Conservation (phyloP, 257 asterid species). For the Primulina tabacum region DNA sequence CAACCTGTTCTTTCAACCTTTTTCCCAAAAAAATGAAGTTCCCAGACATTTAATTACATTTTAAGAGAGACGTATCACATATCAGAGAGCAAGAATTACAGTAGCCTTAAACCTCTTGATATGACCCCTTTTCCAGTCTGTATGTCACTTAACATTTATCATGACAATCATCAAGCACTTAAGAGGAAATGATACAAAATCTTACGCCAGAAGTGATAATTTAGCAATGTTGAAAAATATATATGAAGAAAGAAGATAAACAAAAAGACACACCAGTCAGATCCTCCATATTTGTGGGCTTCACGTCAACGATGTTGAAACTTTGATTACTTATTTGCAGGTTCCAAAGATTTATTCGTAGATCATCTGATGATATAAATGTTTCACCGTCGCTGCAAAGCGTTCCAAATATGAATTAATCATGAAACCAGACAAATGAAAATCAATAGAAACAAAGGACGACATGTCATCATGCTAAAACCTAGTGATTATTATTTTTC, state of each 20-base stretch:
- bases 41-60: slow-evolving; percentile 12
- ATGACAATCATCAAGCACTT: slow-evolving; percentile 11
- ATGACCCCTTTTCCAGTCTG: slow-evolving; percentile 2
- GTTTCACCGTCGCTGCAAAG: slow-evolving; percentile 82
- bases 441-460: slow-evolving; percentile 16
- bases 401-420: slow-evolving; percentile 20
- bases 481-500: slow-evolving; percentile 3
- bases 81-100: neutral
- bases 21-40: slow-evolving; percentile 8
- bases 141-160: neutral
- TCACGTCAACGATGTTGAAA: slow-evolving; percentile 86
- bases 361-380: slow-evolving; percentile 90
- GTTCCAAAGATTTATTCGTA: slow-evolving; percentile 87
- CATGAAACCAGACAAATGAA: slow-evolving; percentile 9
- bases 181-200: slow-evolving; percentile 8
- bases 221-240: slow-evolving; percentile 7
- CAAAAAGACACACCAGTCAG: slow-evolving; percentile 54
- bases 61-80: slow-evolving; percentile 1
- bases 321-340: slow-evolving; percentile 86
- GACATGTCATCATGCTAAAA: slow-evolving; percentile 22
- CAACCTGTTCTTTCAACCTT: neutral
- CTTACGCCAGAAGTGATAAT: neutral
- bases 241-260: slow-evolving; percentile 6
- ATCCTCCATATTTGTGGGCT: slow-evolving; percentile 91
- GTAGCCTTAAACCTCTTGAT: slow-evolving; percentile 8